These are phyloP conservation scores for Schrenkiella parvula DNA, from an alignment of 345 rosid species.

Conservation along the genomic window DNA sequence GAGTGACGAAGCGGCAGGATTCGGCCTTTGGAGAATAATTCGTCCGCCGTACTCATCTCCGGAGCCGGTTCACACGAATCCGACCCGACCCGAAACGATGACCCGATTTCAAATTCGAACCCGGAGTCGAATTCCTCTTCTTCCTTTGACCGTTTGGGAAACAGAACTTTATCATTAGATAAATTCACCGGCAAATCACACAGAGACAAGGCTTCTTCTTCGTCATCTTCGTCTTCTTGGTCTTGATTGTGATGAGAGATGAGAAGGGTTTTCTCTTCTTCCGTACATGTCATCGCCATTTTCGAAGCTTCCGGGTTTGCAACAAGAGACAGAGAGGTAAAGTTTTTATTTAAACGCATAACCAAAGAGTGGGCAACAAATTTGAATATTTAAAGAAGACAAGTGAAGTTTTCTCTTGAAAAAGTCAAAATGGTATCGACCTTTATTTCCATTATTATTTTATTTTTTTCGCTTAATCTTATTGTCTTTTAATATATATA, in stretches of 20 bases:
- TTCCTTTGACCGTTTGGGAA: slow-evolving; percentile 9
- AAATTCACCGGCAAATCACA: slow-evolving; percentile 57
- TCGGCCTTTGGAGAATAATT: slow-evolving; percentile 67
- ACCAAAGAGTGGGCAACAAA: slow-evolving; percentile 13
- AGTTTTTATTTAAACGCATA: slow-evolving; percentile 15
- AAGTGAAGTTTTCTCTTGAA: slow-evolving; percentile 13
- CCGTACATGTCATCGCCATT: slow-evolving; percentile 35
- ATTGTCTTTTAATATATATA: slow-evolving; percentile 4
- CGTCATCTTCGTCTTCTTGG: slow-evolving; percentile 3
- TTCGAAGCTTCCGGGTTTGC: slow-evolving; percentile 25
- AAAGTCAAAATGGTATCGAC: slow-evolving; percentile 19
- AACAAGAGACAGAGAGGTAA: slow-evolving; percentile 37
- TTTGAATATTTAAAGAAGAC: slow-evolving; percentile 25
- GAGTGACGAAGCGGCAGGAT: slow-evolving; percentile 67
- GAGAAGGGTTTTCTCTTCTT: slow-evolving; percentile 23
- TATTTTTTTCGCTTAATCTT: neutral
- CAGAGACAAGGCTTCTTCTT: slow-evolving; percentile 67
- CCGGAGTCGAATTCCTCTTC: slow-evolving; percentile 45
- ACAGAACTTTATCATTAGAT: slow-evolving; percentile 4
- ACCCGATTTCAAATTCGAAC: slow-evolving; percentile 44
- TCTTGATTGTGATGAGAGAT: slow-evolving; percentile 16
- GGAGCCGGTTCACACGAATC: slow-evolving; percentile 37
- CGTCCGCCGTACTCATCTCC: slow-evolving; percentile 74
- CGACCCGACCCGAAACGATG: slow-evolving; percentile 38
- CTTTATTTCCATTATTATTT: neutral